Conservation (phyloP, 1,139 yeast genomes). For the Suhomyces bribrorum region DNA sequence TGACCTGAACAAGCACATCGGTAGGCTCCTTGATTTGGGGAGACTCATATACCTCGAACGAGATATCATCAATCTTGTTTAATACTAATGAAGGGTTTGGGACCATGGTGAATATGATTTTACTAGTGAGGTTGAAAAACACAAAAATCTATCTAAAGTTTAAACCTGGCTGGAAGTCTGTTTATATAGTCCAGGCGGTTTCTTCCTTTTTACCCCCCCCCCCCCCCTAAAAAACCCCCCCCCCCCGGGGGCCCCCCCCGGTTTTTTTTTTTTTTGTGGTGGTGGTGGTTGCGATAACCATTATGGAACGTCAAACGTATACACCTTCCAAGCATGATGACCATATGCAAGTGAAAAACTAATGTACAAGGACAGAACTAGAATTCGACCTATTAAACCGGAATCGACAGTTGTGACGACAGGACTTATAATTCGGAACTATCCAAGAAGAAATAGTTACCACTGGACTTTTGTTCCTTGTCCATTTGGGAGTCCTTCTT, state of each 20-base stretch:
- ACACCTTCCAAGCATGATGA: constrained; percentile 13
- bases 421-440: constrained; percentile 45
- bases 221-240: no score
- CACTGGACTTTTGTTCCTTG: constrained; percentile 87
- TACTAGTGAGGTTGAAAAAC: no score
- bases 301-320: constrained; percentile 16
- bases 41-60: constrained; percentile 63
- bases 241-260: no score
- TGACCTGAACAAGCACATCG: constrained; percentile 73
- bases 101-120: no score
- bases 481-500: constrained; percentile 98
- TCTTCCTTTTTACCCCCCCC: no score
- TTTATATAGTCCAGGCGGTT: no score
- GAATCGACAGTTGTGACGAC: constrained; percentile 5
- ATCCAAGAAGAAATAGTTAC: constrained; percentile 95
- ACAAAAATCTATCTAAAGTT: no score
- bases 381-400: background rate
- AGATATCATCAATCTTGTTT: constrained; percentile 61
- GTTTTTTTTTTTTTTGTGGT: no score
- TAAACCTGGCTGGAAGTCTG: no score
- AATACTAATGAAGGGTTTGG: constrained; percentile 71
- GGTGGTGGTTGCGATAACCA: no score
- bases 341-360: constrained; percentile 15
- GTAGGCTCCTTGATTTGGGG: constrained; percentile 64
- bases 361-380: constrained; percentile 14